Percentiles rank a stretch among this genome's conserved stretches.
Conservation (phyloP, 257 asterid genomes). For the Agastache rugosa region DNA sequence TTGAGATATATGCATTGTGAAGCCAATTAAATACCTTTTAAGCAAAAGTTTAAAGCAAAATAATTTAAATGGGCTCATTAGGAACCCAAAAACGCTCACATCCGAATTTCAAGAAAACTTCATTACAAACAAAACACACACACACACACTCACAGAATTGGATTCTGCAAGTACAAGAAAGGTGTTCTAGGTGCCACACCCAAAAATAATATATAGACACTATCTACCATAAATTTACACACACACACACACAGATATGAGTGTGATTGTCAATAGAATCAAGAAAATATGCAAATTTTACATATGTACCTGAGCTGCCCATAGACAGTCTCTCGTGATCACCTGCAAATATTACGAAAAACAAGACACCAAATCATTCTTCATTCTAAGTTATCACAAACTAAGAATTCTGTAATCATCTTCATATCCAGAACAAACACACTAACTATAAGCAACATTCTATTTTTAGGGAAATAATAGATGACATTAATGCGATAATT, state of each 20-base stretch:
- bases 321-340: constrained; percentile 82
- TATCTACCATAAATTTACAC: no score
- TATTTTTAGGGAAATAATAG: neutral
- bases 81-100: neutral
- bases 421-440: constrained; percentile 13
- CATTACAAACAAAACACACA: neutral
- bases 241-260: neutral
- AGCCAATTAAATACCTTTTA: neutral
- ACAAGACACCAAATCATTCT: constrained; percentile 10
- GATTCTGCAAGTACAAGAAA: neutral
- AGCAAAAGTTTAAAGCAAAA: constrained; percentile 1
- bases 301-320: constrained; percentile 83
- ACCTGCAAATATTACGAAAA: constrained; percentile 60
- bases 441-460: neutral
- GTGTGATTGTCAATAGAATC: neutral
- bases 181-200: neutral
- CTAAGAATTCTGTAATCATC: neutral
- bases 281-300: constrained; percentile 6
- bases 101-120: constrained; percentile 22
- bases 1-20: neutral
- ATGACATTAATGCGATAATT: neutral
- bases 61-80: neutral
- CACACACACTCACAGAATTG: neutral
- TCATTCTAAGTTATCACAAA: constrained; percentile 6
- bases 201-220: no score